phyloP scores from a whole-genome alignment of 1,284 basidiomycete species.

The Cryptococcus hybrid region DNA sequence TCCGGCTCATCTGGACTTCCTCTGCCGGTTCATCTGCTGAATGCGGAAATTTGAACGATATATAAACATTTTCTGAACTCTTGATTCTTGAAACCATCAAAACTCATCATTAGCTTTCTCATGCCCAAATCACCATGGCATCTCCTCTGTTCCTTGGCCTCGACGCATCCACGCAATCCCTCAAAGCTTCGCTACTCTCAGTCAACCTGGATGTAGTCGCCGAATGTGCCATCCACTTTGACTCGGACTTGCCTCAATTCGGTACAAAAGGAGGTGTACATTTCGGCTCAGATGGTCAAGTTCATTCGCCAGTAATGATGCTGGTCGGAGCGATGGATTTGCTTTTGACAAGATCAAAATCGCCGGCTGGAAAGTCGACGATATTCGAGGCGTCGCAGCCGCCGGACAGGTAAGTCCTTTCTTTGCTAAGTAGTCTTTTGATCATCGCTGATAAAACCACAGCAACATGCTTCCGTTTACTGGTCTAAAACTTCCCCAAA shows the following conservation, averaged over 20 bases:
- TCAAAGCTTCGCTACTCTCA: slow-evolving; percentile 66
- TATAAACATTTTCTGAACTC: no score
- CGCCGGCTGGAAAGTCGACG: slow-evolving; percentile 49
- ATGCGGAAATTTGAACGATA: no score
- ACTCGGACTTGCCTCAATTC: slow-evolving; percentile 71
- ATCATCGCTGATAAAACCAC: slow-evolving; percentile 3
- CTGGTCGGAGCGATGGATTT: slow-evolving; percentile 82
- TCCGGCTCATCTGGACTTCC: no score
- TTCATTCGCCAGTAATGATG: slow-evolving; percentile 75
- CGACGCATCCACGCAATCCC: slow-evolving; percentile 82
- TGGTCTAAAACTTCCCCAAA: slow-evolving; percentile 64
- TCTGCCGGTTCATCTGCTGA: no score
- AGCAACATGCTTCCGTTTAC: slow-evolving; percentile 92
- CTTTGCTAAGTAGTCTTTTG: neutral
- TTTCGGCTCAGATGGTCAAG: slow-evolving; percentile 64
- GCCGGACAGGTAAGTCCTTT: slow-evolving; percentile 38
- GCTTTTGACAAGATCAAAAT: slow-evolving; percentile 66
- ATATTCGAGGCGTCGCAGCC: slow-evolving; percentile 37
- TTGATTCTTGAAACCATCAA: no score
- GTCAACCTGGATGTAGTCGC: slow-evolving; percentile 62
- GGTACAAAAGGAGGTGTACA: slow-evolving; percentile 71
- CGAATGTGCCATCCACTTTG: slow-evolving; percentile 75
- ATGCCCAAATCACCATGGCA: neutral
- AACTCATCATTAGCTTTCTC: no score
- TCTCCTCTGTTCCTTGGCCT: slow-evolving; percentile 72